Evolutionary conservation across 139 green algal genomes (phyloP).

Genomic region (Closterium sp.): DNA sequence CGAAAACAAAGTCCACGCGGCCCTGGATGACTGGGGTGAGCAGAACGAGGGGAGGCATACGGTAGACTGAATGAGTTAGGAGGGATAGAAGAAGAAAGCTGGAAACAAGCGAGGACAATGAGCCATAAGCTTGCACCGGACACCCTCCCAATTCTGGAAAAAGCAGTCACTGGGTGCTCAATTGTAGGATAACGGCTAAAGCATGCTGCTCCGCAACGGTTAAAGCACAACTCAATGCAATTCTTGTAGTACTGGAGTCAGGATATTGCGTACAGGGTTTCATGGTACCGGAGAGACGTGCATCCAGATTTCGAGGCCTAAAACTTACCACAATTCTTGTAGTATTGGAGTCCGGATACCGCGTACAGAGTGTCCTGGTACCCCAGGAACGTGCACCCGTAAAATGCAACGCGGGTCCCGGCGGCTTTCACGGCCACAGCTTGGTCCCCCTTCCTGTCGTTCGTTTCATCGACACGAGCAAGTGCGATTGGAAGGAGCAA

Average conservation of each 20-base stretch:
- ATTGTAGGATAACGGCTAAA: too few species aligned
- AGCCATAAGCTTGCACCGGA: background rate
- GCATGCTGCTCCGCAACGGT: too few species aligned
- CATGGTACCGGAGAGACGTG: background rate
- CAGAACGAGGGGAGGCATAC: background rate
- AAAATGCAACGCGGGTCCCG: background rate
- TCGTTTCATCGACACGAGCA: too few species aligned
- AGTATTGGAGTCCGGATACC: too few species aligned
- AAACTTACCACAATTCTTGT: too few species aligned
- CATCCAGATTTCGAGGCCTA: too few species aligned
- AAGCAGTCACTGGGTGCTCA: too few species aligned
- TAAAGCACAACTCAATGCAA: background rate
- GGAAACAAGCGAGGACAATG: background rate
- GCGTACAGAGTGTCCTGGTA: too few species aligned
- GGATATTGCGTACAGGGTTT: background rate
- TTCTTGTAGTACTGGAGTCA: constrained; percentile 34
- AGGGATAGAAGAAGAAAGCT: too few species aligned
- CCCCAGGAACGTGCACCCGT: background rate
- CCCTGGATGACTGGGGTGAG: background rate
- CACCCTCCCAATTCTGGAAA: too few species aligned
- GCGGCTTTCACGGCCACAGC: background rate
- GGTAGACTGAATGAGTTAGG: background rate
- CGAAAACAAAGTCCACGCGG: constrained; percentile 1
- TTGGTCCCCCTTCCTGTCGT: background rate
- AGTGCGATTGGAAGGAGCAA: too few species aligned